phyloP scores from a whole-genome alignment of 129 eudicot species.

The Ambrosia artemisiifolia region DNA sequence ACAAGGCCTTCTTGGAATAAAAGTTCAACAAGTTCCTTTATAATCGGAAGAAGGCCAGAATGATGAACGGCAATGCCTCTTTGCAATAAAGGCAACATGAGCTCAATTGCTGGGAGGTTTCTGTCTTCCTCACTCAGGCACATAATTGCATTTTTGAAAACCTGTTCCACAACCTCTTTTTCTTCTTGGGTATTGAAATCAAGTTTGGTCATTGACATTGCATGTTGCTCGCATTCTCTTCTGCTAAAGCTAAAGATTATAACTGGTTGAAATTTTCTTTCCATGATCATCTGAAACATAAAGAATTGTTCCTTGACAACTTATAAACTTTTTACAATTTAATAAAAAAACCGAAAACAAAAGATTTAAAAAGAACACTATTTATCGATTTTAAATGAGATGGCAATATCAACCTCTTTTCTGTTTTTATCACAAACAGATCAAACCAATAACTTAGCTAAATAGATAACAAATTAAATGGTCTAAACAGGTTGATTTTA shows the following conservation, averaged over 20 bases:
- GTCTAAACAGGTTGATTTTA: background rate
- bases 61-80: constrained; percentile 99
- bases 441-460: background rate
- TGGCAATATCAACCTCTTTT: background rate
- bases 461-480: background rate
- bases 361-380: background rate
- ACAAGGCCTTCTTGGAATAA: constrained; percentile 98
- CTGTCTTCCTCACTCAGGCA: constrained; percentile 95
- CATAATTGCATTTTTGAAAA: constrained; percentile 63
- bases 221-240: constrained; percentile 99
- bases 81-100: constrained; percentile 95
- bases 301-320: background rate
- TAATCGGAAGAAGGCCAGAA: constrained; percentile 96
- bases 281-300: constrained; percentile 92
- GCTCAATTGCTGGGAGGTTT: constrained; percentile 82
- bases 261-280: constrained; percentile 94
- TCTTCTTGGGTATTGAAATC: constrained; percentile 89
- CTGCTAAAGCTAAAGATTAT: constrained; percentile 97
- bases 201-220: constrained; percentile 95
- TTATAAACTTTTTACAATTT: background rate
- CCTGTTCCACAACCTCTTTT: constrained; percentile 89
- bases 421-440: background rate
- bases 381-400: background rate
- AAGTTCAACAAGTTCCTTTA: constrained; percentile 95
- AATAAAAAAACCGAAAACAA: background rate